These are phyloP conservation scores for Lupinus albus DNA, from an alignment of 306 rosid genomes.

Conservation along the genomic window DNA sequence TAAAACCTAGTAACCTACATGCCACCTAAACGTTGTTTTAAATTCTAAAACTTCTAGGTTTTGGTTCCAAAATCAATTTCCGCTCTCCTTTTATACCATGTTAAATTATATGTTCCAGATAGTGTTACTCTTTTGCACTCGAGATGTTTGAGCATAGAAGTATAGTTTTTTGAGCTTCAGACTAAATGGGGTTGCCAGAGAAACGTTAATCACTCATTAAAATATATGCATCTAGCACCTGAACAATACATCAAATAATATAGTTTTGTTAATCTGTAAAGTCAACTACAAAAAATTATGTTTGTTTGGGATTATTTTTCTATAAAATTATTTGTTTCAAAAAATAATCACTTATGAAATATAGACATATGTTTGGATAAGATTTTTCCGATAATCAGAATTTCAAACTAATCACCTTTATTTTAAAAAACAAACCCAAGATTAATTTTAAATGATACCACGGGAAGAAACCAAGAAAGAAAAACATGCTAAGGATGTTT, in stretches of 20 bases:
- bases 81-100: too few relatives aligned
- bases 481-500: too few relatives aligned
- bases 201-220: neutral
- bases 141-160: neutral
- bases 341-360: too few relatives aligned
- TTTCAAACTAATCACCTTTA: too few relatives aligned
- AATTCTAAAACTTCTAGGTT: neutral
- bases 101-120: neutral
- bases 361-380: too few relatives aligned
- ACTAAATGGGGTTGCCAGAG: constrained; percentile 1
- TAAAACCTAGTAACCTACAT: too few relatives aligned
- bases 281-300: neutral
- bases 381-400: too few relatives aligned
- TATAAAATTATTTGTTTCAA: too few relatives aligned
- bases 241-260: constrained; percentile 12
- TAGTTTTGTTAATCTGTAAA: neutral
- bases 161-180: constrained; percentile 20
- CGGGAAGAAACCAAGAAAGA: neutral
- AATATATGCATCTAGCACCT: constrained; percentile 1
- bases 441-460: neutral
- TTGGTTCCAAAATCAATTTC: too few relatives aligned
- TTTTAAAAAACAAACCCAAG: too few relatives aligned
- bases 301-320: too few relatives aligned
- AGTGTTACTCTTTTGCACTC: constrained; percentile 6
- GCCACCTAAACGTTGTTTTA: neutral